Percentiles rank a stretch among this genome's conserved stretches.
Conservation (phyloP, 306 rosid species). For the Ziziphus jujuba region DNA sequence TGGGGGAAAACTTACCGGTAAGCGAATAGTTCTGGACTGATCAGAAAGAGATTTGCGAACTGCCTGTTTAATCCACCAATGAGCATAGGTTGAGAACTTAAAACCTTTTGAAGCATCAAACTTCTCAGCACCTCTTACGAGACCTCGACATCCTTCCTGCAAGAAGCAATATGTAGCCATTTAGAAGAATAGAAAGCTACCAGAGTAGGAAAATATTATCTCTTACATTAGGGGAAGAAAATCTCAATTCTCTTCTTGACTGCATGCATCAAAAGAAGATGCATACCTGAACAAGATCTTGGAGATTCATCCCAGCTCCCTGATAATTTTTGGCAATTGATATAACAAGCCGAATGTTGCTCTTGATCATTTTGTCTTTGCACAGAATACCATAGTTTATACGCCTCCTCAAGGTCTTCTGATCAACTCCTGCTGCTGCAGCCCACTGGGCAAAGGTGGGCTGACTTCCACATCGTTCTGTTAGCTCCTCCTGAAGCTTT, state of each 20-base stretch:
- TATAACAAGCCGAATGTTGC: conserved; percentile 92
- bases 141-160: conserved; percentile 98
- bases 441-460: conserved; percentile 93
- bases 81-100: conserved; percentile 98
- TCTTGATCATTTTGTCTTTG: conserved; percentile 95
- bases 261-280: background rate
- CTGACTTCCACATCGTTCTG: conserved; percentile 65
- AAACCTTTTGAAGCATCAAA: conserved; percentile 96
- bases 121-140: conserved; percentile 87
- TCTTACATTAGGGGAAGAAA: background rate
- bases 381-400: conserved; percentile 69
- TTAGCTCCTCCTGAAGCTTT: conserved; percentile 74
- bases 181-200: conserved; percentile 15
- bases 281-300: conserved; percentile 95
- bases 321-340: conserved; percentile 91
- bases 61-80: conserved; percentile 98
- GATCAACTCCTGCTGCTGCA: conserved; percentile 86
- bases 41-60: conserved; percentile 86
- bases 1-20: conserved; percentile 66
- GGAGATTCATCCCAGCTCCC: conserved; percentile 91
- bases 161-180: conserved; percentile 10
- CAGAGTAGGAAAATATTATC: conserved; percentile 8
- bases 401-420: conserved; percentile 71
- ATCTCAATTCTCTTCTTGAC: background rate
- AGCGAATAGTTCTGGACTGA: conserved; percentile 89